Percentiles rank a stretch among this genome's conserved stretches.
These are phyloP conservation scores for Penicillium corylophilum DNA, from an alignment of 2,329 filamentous ascomycete species.

Conservation along the genomic window DNA sequence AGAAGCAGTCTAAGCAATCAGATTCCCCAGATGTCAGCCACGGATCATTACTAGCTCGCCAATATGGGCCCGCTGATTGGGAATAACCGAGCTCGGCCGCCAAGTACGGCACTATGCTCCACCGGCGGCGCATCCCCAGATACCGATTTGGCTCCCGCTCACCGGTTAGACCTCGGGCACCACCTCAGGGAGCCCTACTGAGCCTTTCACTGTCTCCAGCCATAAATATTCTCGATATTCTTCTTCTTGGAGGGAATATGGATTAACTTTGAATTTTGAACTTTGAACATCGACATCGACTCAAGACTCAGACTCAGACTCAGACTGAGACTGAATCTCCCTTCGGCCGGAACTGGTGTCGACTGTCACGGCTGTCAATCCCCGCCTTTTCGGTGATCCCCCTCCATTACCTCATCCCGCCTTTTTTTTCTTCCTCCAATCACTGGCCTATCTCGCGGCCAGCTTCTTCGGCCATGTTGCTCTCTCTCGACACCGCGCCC, in stretches of 20 bases:
- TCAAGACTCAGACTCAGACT: too few relatives aligned
- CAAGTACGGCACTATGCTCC: constrained; percentile 18
- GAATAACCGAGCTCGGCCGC: constrained; percentile 23
- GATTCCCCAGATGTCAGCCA: background rate
- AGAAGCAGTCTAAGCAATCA: background rate
- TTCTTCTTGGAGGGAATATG: background rate
- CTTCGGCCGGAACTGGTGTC: background rate
- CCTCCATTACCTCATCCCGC: background rate
- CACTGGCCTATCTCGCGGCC: background rate
- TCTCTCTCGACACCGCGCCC: constrained; percentile 32
- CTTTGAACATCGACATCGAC: too few relatives aligned
- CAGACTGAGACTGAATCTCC: background rate
- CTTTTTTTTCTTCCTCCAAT: background rate
- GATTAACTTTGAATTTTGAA: too few relatives aligned
- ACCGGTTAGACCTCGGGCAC: constrained; percentile 22
- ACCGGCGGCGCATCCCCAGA: constrained; percentile 14
- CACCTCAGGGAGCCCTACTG: background rate
- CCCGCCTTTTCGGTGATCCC: background rate
- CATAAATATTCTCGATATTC: constrained; percentile 17
- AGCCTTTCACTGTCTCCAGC: background rate
- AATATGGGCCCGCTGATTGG: constrained; percentile 11
- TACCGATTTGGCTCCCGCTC: constrained; percentile 24
- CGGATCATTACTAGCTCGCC: background rate
- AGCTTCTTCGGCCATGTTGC: constrained; percentile 27
- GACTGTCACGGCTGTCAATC: background rate